phyloP scores from a whole-genome alignment of 768 basidiomycete species.

The Tricholoma sp. region DNA sequence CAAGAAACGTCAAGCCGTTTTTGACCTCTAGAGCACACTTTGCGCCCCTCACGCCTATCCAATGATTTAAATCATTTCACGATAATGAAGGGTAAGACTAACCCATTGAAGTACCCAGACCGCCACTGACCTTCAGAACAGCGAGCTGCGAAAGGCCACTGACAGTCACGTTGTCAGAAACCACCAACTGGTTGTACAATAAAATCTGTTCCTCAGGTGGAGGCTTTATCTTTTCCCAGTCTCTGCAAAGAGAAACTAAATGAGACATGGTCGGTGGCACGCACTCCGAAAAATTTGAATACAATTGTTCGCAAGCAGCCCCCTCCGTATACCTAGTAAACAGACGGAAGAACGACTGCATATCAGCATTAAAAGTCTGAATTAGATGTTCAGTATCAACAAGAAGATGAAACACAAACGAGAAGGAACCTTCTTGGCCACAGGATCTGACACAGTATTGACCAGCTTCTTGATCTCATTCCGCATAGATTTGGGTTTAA shows the following conservation, averaged over 20 bases:
- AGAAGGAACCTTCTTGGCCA: conserved; percentile 48
- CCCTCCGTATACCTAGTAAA: conserved; percentile 76
- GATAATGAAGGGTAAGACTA: conserved; percentile 11
- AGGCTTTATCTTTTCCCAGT: conserved; percentile 13
- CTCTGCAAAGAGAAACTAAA: conserved; percentile 1
- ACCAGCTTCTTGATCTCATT: conserved; percentile 69
- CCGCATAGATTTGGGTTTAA: conserved; percentile 56
- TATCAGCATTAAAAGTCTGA: conserved; percentile 67
- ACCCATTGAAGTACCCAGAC: conserved; percentile 82
- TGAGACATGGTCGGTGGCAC: neutral
- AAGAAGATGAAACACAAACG: neutral
- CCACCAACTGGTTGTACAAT: conserved; percentile 57
- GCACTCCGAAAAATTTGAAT: conserved; percentile 14
- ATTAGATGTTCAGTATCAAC: conserved; percentile 7
- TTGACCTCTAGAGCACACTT: conserved; percentile 86
- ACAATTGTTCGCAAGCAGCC: conserved; percentile 68
- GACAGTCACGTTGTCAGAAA: conserved; percentile 42
- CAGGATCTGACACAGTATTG: conserved; percentile 50
- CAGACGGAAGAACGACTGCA: conserved; percentile 80
- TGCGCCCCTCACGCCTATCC: conserved; percentile 64
- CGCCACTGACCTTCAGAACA: conserved; percentile 75
- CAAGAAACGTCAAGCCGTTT: conserved; percentile 85
- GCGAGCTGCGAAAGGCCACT: conserved; percentile 13
- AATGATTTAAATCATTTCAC: conserved; percentile 15
- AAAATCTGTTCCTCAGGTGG: conserved; percentile 61